phyloP scores from a whole-genome alignment of 1,139 yeast species.

The Meyerozyma smithsonii region DNA sequence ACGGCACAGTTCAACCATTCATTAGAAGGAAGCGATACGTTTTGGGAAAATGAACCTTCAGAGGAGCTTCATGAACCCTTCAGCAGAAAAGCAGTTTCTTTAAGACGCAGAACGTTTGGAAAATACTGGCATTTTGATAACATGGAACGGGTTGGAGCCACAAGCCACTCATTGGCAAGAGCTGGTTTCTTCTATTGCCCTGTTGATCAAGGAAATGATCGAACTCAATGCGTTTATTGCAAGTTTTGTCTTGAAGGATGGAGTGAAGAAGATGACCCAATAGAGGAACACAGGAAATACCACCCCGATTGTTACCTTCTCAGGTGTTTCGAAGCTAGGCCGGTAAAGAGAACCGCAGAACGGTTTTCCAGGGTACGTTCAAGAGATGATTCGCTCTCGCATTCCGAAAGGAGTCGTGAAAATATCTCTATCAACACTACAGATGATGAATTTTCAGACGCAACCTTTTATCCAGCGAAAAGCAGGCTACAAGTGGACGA shows the following conservation, averaged over 20 bases:
- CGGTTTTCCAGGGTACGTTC: too few species aligned
- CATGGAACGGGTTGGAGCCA: constrained; percentile 30
- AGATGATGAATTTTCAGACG: background rate
- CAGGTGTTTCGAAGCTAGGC: too few species aligned
- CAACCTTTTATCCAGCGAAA: background rate
- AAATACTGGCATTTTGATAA: constrained; percentile 52
- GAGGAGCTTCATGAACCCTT: constrained; percentile 20
- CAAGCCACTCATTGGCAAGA: constrained; percentile 33
- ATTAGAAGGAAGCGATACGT: constrained; percentile 6
- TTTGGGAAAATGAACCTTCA: constrained; percentile 14
- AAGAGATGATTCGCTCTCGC: background rate
- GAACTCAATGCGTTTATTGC: constrained; percentile 71
- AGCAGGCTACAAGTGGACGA: background rate
- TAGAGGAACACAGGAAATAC: constrained; percentile 47
- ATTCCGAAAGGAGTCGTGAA: background rate
- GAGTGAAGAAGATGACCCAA: constrained; percentile 66
- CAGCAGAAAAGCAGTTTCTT: constrained; percentile 26
- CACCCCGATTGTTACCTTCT: constrained; percentile 44
- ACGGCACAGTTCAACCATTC: constrained; percentile 16
- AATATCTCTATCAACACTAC: background rate
- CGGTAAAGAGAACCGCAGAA: background rate
- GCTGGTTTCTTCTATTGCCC: constrained; percentile 57
- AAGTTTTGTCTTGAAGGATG: constrained; percentile 65
- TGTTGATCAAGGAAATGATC: constrained; percentile 46
- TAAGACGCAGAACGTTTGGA: constrained; percentile 51